Evolutionary conservation across 2,329 filamentous ascomycete genomes (phyloP).

Genomic region (Amesomyces nigricolor): DNA sequence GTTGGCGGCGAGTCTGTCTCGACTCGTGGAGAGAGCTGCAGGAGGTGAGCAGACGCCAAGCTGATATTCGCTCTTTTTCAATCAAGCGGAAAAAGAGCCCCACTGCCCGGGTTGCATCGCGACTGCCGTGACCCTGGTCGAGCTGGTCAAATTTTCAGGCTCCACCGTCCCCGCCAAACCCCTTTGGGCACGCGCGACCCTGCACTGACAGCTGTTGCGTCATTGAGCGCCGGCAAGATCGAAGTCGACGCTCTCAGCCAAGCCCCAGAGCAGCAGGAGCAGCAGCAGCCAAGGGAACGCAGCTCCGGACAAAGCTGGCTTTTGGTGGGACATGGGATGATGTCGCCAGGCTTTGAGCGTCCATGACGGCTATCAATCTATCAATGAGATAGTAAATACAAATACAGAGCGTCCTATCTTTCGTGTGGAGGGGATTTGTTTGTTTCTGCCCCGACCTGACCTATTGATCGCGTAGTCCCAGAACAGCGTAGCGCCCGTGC

Average conservation of each 20-base stretch:
- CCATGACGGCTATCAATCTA: too few relatives aligned
- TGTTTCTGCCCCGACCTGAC: background rate
- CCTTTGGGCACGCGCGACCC: background rate
- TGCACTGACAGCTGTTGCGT: conserved; percentile 12
- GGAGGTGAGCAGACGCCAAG: background rate
- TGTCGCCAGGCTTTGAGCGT: background rate
- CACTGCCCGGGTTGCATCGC: conserved; percentile 5
- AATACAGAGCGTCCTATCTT: too few relatives aligned
- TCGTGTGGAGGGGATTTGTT: background rate
- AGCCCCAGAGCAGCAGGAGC: background rate
- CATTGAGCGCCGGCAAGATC: conserved; percentile 7
- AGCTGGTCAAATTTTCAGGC: conserved; percentile 16
- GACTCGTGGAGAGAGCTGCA: background rate
- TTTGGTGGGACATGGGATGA: background rate
- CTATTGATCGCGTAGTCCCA: conserved; percentile 2
- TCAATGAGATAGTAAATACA: too few relatives aligned
- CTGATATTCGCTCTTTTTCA: too few relatives aligned
- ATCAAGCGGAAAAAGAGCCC: background rate
- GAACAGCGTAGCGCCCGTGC: conserved; percentile 1
- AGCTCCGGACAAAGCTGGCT: conserved; percentile 1
- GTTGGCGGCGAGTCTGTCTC: background rate
- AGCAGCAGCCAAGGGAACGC: too few relatives aligned
- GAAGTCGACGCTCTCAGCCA: conserved; percentile 1
- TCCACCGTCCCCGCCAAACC: background rate
- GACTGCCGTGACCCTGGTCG: conserved; percentile 17